phyloP scores from a whole-genome alignment of 2,329 filamentous ascomycete genomes.

The Ambrosiella beaveri region DNA sequence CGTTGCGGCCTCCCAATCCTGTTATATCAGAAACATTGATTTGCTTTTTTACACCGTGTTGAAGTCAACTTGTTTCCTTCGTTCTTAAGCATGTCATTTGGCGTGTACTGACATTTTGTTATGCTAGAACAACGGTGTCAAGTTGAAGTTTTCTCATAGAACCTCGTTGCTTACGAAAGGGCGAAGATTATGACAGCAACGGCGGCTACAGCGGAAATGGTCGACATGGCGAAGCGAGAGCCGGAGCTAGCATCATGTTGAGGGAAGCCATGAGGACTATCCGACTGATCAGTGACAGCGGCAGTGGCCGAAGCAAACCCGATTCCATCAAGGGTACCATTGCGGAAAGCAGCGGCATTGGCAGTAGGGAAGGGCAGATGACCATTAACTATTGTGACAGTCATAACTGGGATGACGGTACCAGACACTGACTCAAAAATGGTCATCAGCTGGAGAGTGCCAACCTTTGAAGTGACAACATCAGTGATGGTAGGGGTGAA shows the following conservation, averaged over 20 bases:
- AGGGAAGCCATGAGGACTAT: neutral
- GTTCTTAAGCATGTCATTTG: neutral
- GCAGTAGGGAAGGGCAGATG: conserved; percentile 8
- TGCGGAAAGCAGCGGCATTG: conserved; percentile 3
- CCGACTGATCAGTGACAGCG: neutral
- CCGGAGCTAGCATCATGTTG: neutral
- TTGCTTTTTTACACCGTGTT: no score
- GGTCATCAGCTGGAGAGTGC: conserved; percentile 6
- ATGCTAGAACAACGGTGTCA: no score
- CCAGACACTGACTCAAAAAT: conserved; percentile 8
- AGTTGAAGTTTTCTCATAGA: neutral
- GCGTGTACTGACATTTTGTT: no score
- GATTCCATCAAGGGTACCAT: conserved; percentile 1
- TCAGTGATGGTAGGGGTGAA: conserved; percentile 7
- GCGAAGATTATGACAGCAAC: neutral
- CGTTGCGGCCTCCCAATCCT: neutral
- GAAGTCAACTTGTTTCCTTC: neutral
- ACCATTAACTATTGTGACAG: conserved; percentile 9
- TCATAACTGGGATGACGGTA: conserved; percentile 7
- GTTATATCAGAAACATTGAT: neutral
- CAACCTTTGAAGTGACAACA: conserved; percentile 6
- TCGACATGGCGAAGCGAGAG: neutral
- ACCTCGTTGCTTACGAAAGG: neutral
- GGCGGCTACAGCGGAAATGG: neutral
- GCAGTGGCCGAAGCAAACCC: neutral